Conservation (phyloP, 495 filamentous ascomycete genomes). For the Penicillium argentinense region DNA sequence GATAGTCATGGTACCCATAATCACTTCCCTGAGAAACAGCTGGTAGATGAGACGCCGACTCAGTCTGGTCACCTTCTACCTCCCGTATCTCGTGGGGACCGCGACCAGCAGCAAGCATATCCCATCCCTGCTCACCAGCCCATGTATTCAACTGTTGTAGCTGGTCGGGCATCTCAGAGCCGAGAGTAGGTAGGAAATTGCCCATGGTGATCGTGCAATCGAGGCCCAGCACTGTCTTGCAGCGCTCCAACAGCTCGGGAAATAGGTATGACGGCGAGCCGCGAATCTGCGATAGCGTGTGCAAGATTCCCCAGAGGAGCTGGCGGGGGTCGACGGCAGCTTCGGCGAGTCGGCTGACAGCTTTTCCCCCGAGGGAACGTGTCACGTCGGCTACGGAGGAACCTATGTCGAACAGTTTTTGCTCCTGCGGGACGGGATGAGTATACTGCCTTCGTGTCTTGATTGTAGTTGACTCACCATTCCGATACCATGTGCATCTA, state of each 20-base stretch:
- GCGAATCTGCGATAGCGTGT: conserved; percentile 42
- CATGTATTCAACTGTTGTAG: conserved; percentile 11
- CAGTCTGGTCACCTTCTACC: conserved; percentile 6
- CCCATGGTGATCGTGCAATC: conserved; percentile 34
- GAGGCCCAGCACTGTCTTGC: conserved; percentile 32
- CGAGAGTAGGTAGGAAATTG: conserved; percentile 33
- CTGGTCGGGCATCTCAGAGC: conserved; percentile 20
- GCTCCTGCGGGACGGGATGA: no score
- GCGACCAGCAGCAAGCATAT: conserved; percentile 6
- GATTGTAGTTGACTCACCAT: conserved; percentile 49
- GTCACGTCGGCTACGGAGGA: conserved; percentile 32
- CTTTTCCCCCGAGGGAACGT: conserved; percentile 32
- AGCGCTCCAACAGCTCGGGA: conserved; percentile 35
- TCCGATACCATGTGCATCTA: conserved; percentile 61
- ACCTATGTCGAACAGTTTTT: conserved; percentile 44
- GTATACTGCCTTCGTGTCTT: no score
- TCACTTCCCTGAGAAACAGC: conserved; percentile 4
- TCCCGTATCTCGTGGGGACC: conserved; percentile 5
- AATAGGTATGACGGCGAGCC: conserved; percentile 48
- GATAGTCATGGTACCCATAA: conserved; percentile 10
- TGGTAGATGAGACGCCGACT: conserved; percentile 6
- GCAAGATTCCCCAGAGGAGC: conserved; percentile 44
- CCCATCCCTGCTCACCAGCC: conserved; percentile 21
- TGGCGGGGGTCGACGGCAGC: conserved; percentile 37
- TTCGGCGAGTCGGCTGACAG: conserved; percentile 30